Base-by-base conservation (phyloP, 1,139 yeast species). In the Pichia cactophila region DNA sequence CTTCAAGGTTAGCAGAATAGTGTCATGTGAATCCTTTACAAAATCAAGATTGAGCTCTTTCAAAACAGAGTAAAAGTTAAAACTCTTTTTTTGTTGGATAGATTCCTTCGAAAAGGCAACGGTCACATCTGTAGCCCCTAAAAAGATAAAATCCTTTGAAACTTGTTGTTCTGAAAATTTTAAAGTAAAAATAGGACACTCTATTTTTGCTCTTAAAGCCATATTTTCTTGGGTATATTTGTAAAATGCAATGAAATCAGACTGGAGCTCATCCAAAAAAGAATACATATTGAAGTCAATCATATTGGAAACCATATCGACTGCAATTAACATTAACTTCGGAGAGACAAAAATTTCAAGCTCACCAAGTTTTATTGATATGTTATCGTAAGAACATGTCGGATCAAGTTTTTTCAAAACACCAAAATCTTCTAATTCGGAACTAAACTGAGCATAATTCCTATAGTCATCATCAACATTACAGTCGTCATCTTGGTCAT, bases 251-350 rank as follows among this genome's bases (percentile, higher is more conserved):
- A 86, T 71, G 2, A 84, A 77, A n/a, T 78, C 75, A 28, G 78
- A 66, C 52, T 89, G 95, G 23, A 88, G 66, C 20, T 65, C 62
- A 61, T 90, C 96, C 63, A 89, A 69, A 2, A 80, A 67, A 8
- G 74, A 69, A 28, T 72, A 71, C 43, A 81, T 59, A 5, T 56
- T 54, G 26, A 57, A 56, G 17, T 53, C 54, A 11, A 69, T 61
- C 41, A 68, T 61, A 4, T 70, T 69, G 10, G 68, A 66, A 1
- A 70, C 46, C 8, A 73, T 52, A 2, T 57, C 58, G 1, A 73
- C 68, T 3, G 74, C 28, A 2, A 59, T 53, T 0, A 73, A 35
- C 0, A 77, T 63, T 9, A 57, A 31, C 2, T 53, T 54, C 0
- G 83, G 77, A 1, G 75, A 67, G 0, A 73, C 47, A 49, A 68